phyloP scores from a whole-genome alignment of 495 filamentous ascomycete genomes.

The Lophiotrema nucula region DNA sequence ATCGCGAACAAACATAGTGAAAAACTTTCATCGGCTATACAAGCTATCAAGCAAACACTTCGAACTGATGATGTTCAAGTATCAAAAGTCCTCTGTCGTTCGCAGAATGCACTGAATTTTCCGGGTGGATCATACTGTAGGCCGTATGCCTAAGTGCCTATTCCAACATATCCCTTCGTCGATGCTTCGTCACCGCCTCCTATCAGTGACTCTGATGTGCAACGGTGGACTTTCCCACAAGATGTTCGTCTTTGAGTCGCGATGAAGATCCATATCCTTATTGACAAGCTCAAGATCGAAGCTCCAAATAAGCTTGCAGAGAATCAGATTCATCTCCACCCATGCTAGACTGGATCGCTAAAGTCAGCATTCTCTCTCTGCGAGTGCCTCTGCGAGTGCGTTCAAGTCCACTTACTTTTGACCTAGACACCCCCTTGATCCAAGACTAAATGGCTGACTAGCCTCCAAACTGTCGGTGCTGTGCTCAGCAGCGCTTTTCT shows the following conservation, averaged over 20 bases:
- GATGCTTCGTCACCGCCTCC: no score
- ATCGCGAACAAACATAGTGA: no score
- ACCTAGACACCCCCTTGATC: not conserved
- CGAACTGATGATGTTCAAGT: no score
- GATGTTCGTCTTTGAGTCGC: not conserved
- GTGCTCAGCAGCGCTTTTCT: not conserved
- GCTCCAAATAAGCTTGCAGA: not conserved
- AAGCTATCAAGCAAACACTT: no score
- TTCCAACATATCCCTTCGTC: no score
- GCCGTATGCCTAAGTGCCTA: no score
- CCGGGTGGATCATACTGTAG: no score
- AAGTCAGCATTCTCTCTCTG: not conserved
- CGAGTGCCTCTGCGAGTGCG: no score
- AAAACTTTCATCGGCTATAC: no score
- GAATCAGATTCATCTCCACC: not conserved
- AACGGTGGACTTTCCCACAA: not conserved
- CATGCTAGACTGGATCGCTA: not conserved
- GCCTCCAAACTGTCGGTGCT: not conserved
- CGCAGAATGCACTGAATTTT: no score
- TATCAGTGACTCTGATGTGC: not conserved
- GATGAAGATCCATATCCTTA: not conserved
- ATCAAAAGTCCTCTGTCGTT: no score
- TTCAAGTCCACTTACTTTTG: not conserved
- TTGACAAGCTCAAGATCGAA: not conserved
- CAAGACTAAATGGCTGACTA: not conserved